A percentile compares a stretch with the other conserved stretches of the same genome.
phyloP scores from a whole-genome alignment of 371 early-diverging fungal species.

The Mucor indicus region DNA sequence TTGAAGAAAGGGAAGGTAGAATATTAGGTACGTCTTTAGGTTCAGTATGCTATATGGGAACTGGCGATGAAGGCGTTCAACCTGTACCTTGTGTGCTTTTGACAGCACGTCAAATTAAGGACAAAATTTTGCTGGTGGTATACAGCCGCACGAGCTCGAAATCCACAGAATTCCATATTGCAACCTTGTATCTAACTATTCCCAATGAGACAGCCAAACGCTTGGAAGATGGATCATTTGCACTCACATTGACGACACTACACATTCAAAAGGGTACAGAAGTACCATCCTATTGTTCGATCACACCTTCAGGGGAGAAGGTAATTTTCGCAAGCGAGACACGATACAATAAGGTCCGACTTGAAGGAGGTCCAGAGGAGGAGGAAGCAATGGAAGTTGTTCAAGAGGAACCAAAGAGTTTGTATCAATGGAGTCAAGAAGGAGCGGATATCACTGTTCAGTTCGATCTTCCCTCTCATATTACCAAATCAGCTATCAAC shows the following conservation, averaged over 20 bases:
- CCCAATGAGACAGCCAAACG: constrained; percentile 3
- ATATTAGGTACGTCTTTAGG: constrained; percentile 15
- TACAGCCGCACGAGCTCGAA: constrained; percentile 34
- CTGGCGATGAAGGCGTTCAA: constrained; percentile 36
- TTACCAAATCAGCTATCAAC: constrained; percentile 50
- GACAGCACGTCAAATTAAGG: constrained; percentile 22
- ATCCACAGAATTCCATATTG: constrained; percentile 38
- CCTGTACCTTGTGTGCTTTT: constrained; percentile 44
- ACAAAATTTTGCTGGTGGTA: constrained; percentile 26
- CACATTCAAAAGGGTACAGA: constrained; percentile 62
- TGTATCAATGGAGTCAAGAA: constrained; percentile 79
- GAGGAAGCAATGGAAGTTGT: not conserved
- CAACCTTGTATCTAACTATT: constrained; percentile 35
- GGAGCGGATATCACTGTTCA: constrained; percentile 63
- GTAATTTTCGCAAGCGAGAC: constrained; percentile 55
- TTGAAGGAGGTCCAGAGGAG: not conserved
- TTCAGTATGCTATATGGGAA: constrained; percentile 27
- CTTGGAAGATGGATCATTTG: constrained; percentile 5
- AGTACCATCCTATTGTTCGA: constrained; percentile 63
- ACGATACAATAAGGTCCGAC: constrained; percentile 20
- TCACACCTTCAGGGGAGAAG: constrained; percentile 39
- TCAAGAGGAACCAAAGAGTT: constrained; percentile 23
- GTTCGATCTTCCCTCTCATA: constrained; percentile 52
- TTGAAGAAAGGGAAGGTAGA: constrained; percentile 8
- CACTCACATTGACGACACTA: constrained; percentile 4